Conservation (phyloP, 2,329 filamentous ascomycete genomes). For the Truncatella angustata region DNA sequence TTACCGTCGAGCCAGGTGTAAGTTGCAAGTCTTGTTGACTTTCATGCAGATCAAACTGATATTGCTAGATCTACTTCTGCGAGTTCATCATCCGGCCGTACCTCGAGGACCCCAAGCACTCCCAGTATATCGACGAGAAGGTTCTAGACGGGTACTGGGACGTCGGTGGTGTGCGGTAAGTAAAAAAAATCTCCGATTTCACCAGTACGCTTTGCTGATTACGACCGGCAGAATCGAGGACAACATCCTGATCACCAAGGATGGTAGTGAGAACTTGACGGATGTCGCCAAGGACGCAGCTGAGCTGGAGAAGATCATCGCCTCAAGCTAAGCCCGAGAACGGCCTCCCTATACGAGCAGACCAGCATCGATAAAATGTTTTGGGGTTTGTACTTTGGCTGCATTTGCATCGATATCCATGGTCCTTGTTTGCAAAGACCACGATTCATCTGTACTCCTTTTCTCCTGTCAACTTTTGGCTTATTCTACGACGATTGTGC, state of each 20-base stretch:
- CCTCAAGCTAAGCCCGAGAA: constrained; percentile 1
- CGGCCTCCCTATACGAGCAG: background rate
- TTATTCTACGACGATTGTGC: no score
- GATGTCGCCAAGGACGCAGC: constrained; percentile 66
- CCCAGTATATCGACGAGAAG: constrained; percentile 71
- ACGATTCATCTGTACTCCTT: no score
- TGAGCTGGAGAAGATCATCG: constrained; percentile 58
- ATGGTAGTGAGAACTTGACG: constrained; percentile 71
- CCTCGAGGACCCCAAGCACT: constrained; percentile 67
- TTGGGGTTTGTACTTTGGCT: background rate
- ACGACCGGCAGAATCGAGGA: constrained; percentile 54
- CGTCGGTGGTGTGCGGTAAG: constrained; percentile 70
- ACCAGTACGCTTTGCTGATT: background rate
- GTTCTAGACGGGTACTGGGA: constrained; percentile 80
- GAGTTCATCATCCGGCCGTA: constrained; percentile 83
- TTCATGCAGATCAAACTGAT: constrained; percentile 7
- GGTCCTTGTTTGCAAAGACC: no score
- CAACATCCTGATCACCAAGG: constrained; percentile 69
- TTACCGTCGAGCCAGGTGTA: constrained; percentile 93
- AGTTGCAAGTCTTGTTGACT: constrained; percentile 28
- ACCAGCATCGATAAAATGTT: background rate
- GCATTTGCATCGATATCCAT: no score
- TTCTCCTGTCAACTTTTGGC: no score
- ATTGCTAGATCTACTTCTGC: constrained; percentile 76
- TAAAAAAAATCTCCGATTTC: constrained; percentile 7